Evolutionary conservation across 768 basidiomycete genomes (phyloP).

Genomic region (Lentinula raphanica): DNA sequence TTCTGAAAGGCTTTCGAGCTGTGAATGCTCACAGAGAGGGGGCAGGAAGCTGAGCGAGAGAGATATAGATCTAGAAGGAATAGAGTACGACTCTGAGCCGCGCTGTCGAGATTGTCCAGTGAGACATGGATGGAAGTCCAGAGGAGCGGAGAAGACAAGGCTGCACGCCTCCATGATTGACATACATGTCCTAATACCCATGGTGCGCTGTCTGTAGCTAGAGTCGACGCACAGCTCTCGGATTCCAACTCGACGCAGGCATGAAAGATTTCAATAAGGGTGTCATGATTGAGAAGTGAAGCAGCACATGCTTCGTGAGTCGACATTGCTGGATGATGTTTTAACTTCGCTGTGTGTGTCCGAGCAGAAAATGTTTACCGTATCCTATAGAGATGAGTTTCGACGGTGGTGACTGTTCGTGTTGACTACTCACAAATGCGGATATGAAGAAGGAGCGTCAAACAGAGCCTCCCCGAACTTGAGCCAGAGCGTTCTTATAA

Average conservation of each 20-base stretch:
- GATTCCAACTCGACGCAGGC: neutral
- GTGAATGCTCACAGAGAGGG: neutral
- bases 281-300: neutral
- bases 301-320: neutral
- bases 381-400: no score
- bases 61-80: neutral
- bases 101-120: neutral
- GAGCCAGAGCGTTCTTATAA: neutral
- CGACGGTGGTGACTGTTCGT: no score
- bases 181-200: neutral
- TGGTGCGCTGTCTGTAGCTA: neutral
- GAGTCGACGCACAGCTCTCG: no score
- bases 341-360: neutral
- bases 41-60: neutral
- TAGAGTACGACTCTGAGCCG: neutral
- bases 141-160: neutral
- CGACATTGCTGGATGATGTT: neutral
- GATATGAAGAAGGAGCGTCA: no score
- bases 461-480: no score
- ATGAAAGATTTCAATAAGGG: neutral
- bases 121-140: neutral
- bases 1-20: neutral
- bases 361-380: neutral
- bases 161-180: neutral
- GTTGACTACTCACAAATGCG: no score